phyloP scores from a whole-genome alignment of 129 eudicot species.

The Ambrosia trifida region DNA sequence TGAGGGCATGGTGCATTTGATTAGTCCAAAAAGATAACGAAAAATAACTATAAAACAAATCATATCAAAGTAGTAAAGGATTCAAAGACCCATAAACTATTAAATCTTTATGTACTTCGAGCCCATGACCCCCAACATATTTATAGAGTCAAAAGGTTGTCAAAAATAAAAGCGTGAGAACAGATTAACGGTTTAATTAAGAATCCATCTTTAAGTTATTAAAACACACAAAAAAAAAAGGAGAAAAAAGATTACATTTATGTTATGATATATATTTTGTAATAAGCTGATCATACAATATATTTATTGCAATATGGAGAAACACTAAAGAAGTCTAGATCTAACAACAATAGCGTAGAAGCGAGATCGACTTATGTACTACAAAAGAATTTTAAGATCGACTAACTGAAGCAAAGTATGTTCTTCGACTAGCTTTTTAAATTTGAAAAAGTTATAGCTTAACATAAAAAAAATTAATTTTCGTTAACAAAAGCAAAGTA shows the following conservation, averaged over 20 bases:
- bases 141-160: constrained; percentile 30
- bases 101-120: constrained; percentile 48
- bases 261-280: not conserved
- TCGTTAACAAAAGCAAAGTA: too few species aligned
- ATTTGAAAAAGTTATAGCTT: too few species aligned
- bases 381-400: too few species aligned
- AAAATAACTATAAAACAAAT: constrained; percentile 23
- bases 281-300: too few species aligned
- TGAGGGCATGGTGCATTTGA: constrained; percentile 13
- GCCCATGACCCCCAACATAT: constrained; percentile 43
- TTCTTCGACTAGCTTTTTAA: too few species aligned
- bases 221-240: not conserved
- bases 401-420: too few species aligned
- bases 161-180: constrained; percentile 10
- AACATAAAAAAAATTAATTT: too few species aligned
- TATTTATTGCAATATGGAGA: too few species aligned
- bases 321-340: too few species aligned
- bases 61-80: constrained; percentile 21
- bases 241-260: not conserved
- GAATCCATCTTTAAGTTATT: not conserved
- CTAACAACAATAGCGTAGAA: too few species aligned
- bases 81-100: constrained; percentile 27
- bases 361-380: too few species aligned
- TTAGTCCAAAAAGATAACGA: constrained; percentile 15
- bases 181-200: not conserved